phyloP scores from a whole-genome alignment of 164 flowering plant species.

The Umbilicus rupestris region DNA sequence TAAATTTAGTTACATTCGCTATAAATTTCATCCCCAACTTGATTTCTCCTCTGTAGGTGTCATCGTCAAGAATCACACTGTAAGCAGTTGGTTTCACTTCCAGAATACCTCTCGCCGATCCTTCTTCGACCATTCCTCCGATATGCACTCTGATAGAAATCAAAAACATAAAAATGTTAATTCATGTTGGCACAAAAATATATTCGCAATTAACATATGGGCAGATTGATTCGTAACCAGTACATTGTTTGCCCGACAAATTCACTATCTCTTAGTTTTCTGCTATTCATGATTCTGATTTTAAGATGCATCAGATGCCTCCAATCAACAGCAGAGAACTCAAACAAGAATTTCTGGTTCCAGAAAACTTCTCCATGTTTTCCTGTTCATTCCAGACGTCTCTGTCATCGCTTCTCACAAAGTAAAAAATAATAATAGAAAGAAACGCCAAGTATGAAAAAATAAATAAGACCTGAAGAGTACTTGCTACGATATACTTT shows the following conservation, averaged over 20 bases:
- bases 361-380: constrained; percentile 36
- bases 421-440: neutral
- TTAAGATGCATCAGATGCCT: constrained; percentile 33
- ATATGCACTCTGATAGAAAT: constrained; percentile 46
- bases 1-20: constrained; percentile 30
- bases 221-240: neutral
- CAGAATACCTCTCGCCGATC: constrained; percentile 32
- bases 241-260: constrained; percentile 51
- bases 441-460: neutral
- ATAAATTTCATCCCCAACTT: constrained; percentile 59
- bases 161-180: neutral
- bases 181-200: neutral
- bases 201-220: neutral
- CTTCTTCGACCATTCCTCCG: constrained; percentile 60
- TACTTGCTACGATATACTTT: constrained; percentile 39
- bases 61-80: constrained; percentile 75
- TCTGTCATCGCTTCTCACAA: neutral
- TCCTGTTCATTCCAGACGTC: constrained; percentile 24
- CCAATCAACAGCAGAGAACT: constrained; percentile 27
- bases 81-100: constrained; percentile 52
- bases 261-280: constrained; percentile 28
- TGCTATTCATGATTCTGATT: constrained; percentile 47
- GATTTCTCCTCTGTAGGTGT: constrained; percentile 61
- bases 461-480: constrained; percentile 26
- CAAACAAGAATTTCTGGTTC: constrained; percentile 61